These are phyloP conservation scores for Nemania bipapillata DNA, from an alignment of 2,329 filamentous ascomycete genomes.

Conservation along the genomic window DNA sequence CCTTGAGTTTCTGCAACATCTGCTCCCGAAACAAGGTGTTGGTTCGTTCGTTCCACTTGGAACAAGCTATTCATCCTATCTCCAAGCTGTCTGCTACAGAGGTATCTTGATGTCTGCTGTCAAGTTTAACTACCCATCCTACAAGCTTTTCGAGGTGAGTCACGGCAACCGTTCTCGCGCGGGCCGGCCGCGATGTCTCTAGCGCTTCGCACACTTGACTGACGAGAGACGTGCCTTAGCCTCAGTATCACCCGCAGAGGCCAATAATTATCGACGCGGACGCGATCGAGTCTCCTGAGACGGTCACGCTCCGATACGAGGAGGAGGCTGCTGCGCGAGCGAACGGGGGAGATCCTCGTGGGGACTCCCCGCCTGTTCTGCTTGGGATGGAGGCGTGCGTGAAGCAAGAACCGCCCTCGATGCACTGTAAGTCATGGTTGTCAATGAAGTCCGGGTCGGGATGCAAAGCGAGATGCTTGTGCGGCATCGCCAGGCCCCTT, in stretches of 20 bases:
- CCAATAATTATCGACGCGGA: slow-evolving; percentile 67
- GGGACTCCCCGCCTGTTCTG: slow-evolving; percentile 68
- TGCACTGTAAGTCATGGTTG: slow-evolving; percentile 77
- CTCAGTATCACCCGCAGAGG: slow-evolving; percentile 64
- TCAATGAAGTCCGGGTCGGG: background rate
- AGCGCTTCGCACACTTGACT: slow-evolving; percentile 32
- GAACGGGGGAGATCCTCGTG: slow-evolving; percentile 64
- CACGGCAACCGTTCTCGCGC: slow-evolving; percentile 29
- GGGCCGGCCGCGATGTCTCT: slow-evolving; percentile 8
- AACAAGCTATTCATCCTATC: slow-evolving; percentile 47
- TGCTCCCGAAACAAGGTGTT: slow-evolving; percentile 54
- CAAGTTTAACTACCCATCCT: slow-evolving; percentile 66
- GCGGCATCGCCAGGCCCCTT: background rate
- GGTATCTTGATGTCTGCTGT: slow-evolving; percentile 68
- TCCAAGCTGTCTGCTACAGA: slow-evolving; percentile 42
- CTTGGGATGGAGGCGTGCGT: slow-evolving; percentile 84
- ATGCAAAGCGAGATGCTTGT: background rate
- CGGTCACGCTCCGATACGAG: slow-evolving; percentile 67
- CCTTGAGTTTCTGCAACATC: slow-evolving; percentile 45
- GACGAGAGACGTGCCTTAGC: slow-evolving; percentile 52
- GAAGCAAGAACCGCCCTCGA: slow-evolving; percentile 78
- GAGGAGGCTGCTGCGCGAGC: slow-evolving; percentile 63
- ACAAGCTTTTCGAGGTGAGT: slow-evolving; percentile 71
- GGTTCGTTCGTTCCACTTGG: slow-evolving; percentile 48
- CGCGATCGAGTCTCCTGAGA: slow-evolving; percentile 67